Conservation (phyloP, 192 early-diverging fungal genomes). For the Podila clonocystis region DNA sequence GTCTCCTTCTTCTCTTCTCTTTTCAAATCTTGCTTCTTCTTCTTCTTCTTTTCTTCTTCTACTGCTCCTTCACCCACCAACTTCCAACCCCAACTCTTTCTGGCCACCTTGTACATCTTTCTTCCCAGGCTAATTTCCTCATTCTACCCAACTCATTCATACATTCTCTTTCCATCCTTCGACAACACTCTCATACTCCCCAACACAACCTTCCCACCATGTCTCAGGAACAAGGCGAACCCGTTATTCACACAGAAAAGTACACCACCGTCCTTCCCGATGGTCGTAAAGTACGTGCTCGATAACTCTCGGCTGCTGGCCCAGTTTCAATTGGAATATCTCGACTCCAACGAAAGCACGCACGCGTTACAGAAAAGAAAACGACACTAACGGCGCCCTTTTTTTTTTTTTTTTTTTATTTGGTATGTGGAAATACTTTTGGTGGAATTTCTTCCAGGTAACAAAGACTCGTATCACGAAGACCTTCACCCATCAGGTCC, state of each 20-base stretch:
- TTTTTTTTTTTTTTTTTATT: background rate
- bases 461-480: constrained; percentile 24
- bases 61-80: background rate
- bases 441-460: background rate
- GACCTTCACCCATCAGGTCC: constrained; percentile 45
- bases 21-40: background rate
- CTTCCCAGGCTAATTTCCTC: background rate
- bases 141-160: background rate
- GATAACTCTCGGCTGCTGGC: background rate
- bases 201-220: background rate
- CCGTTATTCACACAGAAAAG: constrained; percentile 36
- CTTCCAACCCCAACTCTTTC: background rate
- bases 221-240: constrained; percentile 38
- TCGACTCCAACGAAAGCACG: background rate
- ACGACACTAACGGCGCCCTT: background rate
- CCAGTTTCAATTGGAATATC: background rate
- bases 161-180: constrained; percentile 6
- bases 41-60: background rate
- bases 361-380: background rate
- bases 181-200: background rate
- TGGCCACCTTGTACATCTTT: background rate
- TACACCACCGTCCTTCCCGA: constrained; percentile 36
- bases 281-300: constrained; percentile 25
- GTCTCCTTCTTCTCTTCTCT: constrained; percentile 3
- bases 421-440: too few relatives aligned